Conservation (phyloP, 352 stramenopile species). For the Globisporangium barbulae region DNA sequence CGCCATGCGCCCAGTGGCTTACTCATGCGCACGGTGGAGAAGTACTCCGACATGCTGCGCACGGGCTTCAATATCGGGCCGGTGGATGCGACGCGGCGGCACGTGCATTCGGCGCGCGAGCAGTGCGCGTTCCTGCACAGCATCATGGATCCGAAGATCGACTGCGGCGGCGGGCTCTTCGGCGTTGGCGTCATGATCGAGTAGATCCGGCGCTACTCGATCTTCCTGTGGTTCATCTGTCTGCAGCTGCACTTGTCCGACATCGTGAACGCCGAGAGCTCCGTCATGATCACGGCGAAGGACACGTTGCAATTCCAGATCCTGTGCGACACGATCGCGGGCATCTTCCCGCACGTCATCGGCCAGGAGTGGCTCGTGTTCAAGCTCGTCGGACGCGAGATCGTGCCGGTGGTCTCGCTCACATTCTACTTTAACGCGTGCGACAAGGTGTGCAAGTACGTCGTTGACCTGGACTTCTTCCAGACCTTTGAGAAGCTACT, state of each 20-base stretch:
- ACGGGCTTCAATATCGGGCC: slow-evolving; percentile 5
- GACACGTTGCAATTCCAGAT: slow-evolving; percentile 25
- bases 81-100: not conserved
- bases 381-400: slow-evolving; percentile 22
- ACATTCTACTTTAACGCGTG: slow-evolving; percentile 24
- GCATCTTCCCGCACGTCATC: slow-evolving; percentile 27
- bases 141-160: slow-evolving; percentile 24
- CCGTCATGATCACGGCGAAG: slow-evolving; percentile 24
- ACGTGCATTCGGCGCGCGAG: not conserved
- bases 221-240: slow-evolving; percentile 23
- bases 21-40: slow-evolving; percentile 6
- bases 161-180: slow-evolving; percentile 20
- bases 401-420: slow-evolving; percentile 8
- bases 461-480: slow-evolving; percentile 27
- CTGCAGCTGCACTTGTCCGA: slow-evolving; percentile 24
- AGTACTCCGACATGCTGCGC: slow-evolving; percentile 16
- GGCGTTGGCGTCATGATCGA: slow-evolving; percentile 29
- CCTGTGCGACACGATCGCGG: slow-evolving; percentile 23
- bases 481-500: slow-evolving; percentile 19
- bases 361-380: slow-evolving; percentile 21
- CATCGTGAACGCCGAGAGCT: slow-evolving; percentile 18
- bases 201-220: slow-evolving; percentile 27
- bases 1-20: slow-evolving; percentile 11
- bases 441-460: slow-evolving; percentile 20
- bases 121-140: slow-evolving; percentile 24